Evolutionary conservation across 495 filamentous ascomycete genomes (phyloP).

Genomic region (Penicillium coffeae): DNA sequence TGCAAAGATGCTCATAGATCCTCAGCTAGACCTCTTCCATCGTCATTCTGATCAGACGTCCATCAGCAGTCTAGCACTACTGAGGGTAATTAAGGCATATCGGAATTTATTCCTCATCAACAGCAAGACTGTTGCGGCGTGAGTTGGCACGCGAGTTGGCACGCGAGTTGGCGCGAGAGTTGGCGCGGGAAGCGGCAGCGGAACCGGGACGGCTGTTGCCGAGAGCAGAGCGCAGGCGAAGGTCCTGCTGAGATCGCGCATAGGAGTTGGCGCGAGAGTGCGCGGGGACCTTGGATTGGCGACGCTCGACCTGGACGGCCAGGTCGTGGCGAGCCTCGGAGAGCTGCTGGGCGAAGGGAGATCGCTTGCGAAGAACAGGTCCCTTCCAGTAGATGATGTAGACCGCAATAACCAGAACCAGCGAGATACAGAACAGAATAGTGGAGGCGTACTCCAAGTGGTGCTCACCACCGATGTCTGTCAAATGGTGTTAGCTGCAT

Average conservation of each 20-base stretch:
- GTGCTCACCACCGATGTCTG: slow-evolving; percentile 56
- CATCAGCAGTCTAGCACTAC: background rate
- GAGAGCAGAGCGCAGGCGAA: slow-evolving; percentile 41
- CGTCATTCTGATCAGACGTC: background rate
- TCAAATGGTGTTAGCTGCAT: slow-evolving; percentile 4
- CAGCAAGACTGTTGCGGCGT: slow-evolving; percentile 32
- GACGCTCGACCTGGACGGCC: slow-evolving; percentile 30
- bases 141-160: slow-evolving; percentile 32
- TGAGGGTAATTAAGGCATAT: background rate
- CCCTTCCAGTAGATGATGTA: slow-evolving; percentile 79
- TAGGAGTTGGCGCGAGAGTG: slow-evolving; percentile 42
- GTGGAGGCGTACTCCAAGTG: slow-evolving; percentile 68
- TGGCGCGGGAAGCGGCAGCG: slow-evolving; percentile 30
- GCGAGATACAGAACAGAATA: slow-evolving; percentile 66
- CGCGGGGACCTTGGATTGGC: slow-evolving; percentile 34
- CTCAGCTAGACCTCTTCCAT: slow-evolving; percentile 2
- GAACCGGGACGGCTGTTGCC: slow-evolving; percentile 39
- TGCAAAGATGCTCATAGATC: slow-evolving; percentile 12
- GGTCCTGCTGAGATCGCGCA: slow-evolving; percentile 47
- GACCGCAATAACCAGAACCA: slow-evolving; percentile 65
- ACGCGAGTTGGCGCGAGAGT: slow-evolving; percentile 34
- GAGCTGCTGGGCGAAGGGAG: slow-evolving; percentile 71
- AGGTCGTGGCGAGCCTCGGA: slow-evolving; percentile 47
- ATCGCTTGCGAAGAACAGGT: slow-evolving; percentile 61
- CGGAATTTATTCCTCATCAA: background rate